Base-by-base conservation (phyloP, 306 rosid species). In the Glycine tomentella region DNA sequence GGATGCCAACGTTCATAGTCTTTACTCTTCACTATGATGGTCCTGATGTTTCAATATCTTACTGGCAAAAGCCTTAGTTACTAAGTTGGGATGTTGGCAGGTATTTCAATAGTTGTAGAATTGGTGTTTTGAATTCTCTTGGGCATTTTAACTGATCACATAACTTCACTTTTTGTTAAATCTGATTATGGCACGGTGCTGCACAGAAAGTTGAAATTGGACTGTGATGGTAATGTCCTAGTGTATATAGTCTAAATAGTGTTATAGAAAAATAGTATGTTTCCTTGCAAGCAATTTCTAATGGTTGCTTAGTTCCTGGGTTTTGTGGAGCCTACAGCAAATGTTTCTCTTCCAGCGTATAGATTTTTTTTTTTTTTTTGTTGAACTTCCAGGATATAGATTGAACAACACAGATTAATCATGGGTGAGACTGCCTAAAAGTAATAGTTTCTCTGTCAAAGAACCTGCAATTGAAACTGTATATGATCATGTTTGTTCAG, bases 251-350 rank as follows among this genome's bases (percentile, higher is more conserved):
- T 75, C 20, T 79, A 15, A 34, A 44, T 3, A 8, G 7, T 15
- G 10, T 6, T 25, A 38, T 11, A 49, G 53, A 42, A 5, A 14
- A 14, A 2, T 87, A 86, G 90, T 46, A 56, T 8, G 72, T 87
- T 78, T 78, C 90, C 2, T 84, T 75, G 82, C 67, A 84, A 70
- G 84, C 56, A 34, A 17, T 38, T 8, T 4, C 13, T 9, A 1
- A 14, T 3, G 33, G 74, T 45, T 87, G 86, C 50, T 1, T 0
- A 1, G 10, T 65, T 71, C 86, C 82, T 75, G 90, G 85, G 7
- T 4, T 66, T 25, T 87, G 88, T 79, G 88, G 90, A n/a, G 50
- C 80, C 5, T 56, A 84, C 14, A 84, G 88, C 52, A 1, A n/a
- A n/a, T n/a, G n/a, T n/a, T n/a, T n/a, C n/a, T n/a, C n/a, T n/a